These are phyloP conservation scores for Paecilomyces sp. DNA, from an alignment of 2,329 filamentous ascomycete species.

Conservation along the genomic window DNA sequence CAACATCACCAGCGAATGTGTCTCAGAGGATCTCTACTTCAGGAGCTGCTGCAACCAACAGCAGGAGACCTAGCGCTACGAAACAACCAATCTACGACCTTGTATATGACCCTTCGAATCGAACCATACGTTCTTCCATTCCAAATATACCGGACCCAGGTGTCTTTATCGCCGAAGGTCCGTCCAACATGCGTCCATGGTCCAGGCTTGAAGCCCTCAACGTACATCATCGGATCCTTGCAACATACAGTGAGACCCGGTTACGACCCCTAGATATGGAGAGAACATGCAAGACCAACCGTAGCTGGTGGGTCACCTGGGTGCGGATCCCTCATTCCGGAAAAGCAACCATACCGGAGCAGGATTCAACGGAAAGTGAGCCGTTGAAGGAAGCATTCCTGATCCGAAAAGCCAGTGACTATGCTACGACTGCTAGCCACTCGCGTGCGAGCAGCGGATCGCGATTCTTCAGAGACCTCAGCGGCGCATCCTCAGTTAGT, in stretches of 20 bases:
- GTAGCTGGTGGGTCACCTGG: constrained; percentile 65
- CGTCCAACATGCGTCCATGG: constrained; percentile 28
- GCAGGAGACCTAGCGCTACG: constrained; percentile 21
- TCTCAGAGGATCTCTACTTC: constrained; percentile 28
- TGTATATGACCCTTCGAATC: constrained; percentile 51
- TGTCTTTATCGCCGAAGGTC: constrained; percentile 15
- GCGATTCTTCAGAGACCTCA: constrained; percentile 33
- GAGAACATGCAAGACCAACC: constrained; percentile 54
- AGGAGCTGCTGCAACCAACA: constrained; percentile 24
- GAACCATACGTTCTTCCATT: constrained; percentile 55
- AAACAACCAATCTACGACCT: constrained; percentile 51
- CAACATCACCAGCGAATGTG: constrained; percentile 38
- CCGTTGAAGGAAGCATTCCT: constrained; percentile 36
- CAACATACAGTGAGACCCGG: constrained; percentile 48
- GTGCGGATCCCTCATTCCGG: constrained; percentile 41
- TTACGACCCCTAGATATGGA: constrained; percentile 45
- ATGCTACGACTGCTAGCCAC: constrained; percentile 24
- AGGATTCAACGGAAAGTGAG: neutral
- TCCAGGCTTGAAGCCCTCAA: constrained; percentile 54
- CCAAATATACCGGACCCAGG: constrained; percentile 56
- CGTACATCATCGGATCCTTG: constrained; percentile 54
- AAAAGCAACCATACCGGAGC: constrained; percentile 1
- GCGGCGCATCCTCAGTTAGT: constrained; percentile 24
- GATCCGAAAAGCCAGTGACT: constrained; percentile 39
- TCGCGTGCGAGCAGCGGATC: constrained; percentile 21